Evolutionary conservation across 2,329 filamentous ascomycete species (phyloP).

Genomic region (Cercospora sojina): DNA sequence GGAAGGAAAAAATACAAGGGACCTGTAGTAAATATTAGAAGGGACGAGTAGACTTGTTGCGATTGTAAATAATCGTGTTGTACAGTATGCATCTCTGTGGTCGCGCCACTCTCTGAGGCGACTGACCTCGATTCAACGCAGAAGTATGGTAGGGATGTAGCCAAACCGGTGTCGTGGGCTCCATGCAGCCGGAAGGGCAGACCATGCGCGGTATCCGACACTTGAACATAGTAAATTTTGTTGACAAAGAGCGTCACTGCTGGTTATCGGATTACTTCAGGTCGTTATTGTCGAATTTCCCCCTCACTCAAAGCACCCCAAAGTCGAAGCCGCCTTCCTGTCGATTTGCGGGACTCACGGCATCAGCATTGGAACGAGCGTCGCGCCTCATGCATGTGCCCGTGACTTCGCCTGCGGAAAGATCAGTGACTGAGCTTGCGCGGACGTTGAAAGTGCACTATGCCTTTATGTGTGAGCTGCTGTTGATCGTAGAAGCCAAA

Average conservation of each 20-base stretch:
- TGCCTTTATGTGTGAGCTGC: conserved; percentile 8
- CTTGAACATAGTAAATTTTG: neutral
- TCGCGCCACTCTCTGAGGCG: neutral
- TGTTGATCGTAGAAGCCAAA: conserved; percentile 29
- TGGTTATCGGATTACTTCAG: neutral
- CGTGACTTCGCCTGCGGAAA: neutral
- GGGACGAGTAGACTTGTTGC: neutral
- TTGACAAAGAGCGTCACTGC: neutral
- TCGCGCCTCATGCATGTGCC: conserved; percentile 11
- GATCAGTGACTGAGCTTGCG: neutral
- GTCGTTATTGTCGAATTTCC: neutral
- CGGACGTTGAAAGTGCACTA: neutral
- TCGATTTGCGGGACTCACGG: neutral
- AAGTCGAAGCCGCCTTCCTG: neutral
- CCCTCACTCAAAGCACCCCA: neutral
- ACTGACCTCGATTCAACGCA: neutral
- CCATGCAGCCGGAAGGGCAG: neutral
- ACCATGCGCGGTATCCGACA: neutral
- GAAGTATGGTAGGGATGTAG: neutral
- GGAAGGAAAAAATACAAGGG: conserved; percentile 20
- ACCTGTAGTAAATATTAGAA: conserved; percentile 19
- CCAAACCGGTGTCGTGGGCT: neutral
- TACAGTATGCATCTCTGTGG: neutral
- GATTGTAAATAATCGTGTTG: neutral
- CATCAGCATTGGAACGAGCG: neutral